These are phyloP conservation scores for Sodiomyces alkalinus DNA, from an alignment of 2,329 filamentous ascomycete genomes.

Conservation along the genomic window DNA sequence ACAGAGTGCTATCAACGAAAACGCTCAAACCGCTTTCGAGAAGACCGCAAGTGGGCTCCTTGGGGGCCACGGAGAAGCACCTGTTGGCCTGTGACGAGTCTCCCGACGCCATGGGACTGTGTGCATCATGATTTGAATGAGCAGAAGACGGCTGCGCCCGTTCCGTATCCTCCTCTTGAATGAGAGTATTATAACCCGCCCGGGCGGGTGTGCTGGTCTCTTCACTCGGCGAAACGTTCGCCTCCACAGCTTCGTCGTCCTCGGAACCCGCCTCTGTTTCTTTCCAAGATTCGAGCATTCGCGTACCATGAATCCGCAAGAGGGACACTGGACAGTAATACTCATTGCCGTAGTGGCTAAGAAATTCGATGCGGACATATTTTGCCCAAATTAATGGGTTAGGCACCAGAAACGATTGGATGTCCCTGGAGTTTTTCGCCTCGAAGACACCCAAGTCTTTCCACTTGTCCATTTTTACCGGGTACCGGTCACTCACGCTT, in stretches of 20 bases:
- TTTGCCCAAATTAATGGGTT: constrained; percentile 93
- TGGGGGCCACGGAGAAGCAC: too few relatives aligned
- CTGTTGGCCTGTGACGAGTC: too few relatives aligned
- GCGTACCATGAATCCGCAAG: constrained; percentile 83
- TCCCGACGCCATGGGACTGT: neutral
- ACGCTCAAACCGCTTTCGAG: too few relatives aligned
- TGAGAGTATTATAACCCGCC: too few relatives aligned
- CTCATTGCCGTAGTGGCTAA: constrained; percentile 90
- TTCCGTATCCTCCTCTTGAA: neutral
- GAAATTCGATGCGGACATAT: constrained; percentile 80
- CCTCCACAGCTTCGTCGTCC: constrained; percentile 37
- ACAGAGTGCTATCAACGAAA: neutral
- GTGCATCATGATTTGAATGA: too few relatives aligned
- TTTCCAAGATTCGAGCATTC: constrained; percentile 88
- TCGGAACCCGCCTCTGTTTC: constrained; percentile 57
- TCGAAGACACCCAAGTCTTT: constrained; percentile 77
- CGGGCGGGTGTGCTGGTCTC: neutral
- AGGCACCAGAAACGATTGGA: constrained; percentile 87
- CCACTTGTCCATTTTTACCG: constrained; percentile 86
- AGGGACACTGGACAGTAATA: constrained; percentile 92
- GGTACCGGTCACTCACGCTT: constrained; percentile 88
- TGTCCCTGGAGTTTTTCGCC: constrained; percentile 80
- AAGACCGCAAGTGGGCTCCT: neutral
- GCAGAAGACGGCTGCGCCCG: too few relatives aligned
- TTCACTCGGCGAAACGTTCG: neutral